A percentile compares a stretch with the other conserved stretches of the same genome.
Conservation (phyloP, 2,329 filamentous ascomycete genomes). For the Pseudogymnoascus sp. region DNA sequence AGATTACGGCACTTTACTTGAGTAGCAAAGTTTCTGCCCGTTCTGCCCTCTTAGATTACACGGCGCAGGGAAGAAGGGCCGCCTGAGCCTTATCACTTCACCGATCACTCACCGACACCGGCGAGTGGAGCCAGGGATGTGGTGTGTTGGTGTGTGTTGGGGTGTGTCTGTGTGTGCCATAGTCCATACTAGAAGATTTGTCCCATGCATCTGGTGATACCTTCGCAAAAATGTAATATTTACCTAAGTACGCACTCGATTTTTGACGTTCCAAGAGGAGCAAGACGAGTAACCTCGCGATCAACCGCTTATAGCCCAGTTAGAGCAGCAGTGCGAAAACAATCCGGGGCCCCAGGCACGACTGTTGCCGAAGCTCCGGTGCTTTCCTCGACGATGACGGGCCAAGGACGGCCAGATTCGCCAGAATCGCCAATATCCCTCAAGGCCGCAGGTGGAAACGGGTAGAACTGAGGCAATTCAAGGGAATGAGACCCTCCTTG, state of each 20-base stretch:
- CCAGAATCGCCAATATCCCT: not conserved
- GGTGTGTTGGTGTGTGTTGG: not conserved
- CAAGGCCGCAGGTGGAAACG: not conserved
- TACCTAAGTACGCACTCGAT: not conserved
- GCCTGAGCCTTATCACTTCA: conserved; percentile 7
- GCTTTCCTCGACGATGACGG: not conserved
- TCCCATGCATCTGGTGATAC: conserved; percentile 4
- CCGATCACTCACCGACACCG: conserved; percentile 5
- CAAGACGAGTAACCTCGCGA: conserved; percentile 1
- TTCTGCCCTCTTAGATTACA: not conserved
- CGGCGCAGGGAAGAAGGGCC: not conserved
- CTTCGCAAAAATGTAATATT: conserved; percentile 5
- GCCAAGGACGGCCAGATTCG: not conserved
- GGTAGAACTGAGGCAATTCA: not conserved
- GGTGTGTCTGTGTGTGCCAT: not conserved
- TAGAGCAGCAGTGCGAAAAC: not conserved
- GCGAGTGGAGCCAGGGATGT: not conserved
- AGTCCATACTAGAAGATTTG: too few species aligned
- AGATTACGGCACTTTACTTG: conserved; percentile 5
- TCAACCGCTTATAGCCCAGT: conserved; percentile 8
- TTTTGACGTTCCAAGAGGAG: not conserved
- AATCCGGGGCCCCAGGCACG: not conserved
- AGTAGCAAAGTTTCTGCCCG: too few species aligned
- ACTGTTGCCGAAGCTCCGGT: not conserved
- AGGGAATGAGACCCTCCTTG: not conserved